Conservation (phyloP, 2,329 filamentous ascomycete genomes). For the Zalaria sp. region DNA sequence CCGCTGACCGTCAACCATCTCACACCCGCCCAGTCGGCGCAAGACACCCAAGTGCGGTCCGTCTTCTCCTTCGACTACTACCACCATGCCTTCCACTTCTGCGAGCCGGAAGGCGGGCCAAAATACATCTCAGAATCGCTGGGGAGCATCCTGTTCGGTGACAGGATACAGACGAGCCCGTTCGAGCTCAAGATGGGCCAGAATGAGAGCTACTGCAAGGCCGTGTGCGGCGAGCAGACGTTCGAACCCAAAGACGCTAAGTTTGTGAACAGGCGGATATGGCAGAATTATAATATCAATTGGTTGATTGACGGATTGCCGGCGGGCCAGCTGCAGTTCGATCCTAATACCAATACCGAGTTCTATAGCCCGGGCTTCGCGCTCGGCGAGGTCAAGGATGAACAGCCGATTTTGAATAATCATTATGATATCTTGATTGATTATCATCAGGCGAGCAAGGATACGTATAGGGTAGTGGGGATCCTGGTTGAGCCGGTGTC, state of each 20-base stretch:
- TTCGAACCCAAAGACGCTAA: constrained; percentile 52
- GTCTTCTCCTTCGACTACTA: constrained; percentile 97
- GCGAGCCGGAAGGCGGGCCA: constrained; percentile 61
- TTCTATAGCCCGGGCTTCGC: constrained; percentile 91
- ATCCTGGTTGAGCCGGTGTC: constrained; percentile 79
- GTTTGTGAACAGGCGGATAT: constrained; percentile 74
- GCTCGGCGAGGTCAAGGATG: constrained; percentile 43
- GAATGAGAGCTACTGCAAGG: constrained; percentile 70
- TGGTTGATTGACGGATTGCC: constrained; percentile 93
- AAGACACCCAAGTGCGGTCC: constrained; percentile 74
- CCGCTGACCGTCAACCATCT: constrained; percentile 88
- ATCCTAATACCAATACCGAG: constrained; percentile 58
- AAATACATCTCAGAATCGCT: constrained; percentile 74
- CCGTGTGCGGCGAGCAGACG: constrained; percentile 55
- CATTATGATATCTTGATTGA: constrained; percentile 92
- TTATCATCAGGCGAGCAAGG: constrained; percentile 64
- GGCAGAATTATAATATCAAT: constrained; percentile 79
- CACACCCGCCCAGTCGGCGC: constrained; percentile 64
- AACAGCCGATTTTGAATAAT: constrained; percentile 61
- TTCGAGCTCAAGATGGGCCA: constrained; percentile 76
- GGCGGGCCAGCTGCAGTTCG: constrained; percentile 69
- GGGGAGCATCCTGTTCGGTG: constrained; percentile 92
- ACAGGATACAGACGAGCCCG: constrained; percentile 92
- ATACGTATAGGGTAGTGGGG: constrained; percentile 77
- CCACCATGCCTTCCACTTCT: constrained; percentile 76